Evolutionary conservation across 305 asterid genomes (phyloP), one percentile per base, ranked within the genome.

Genomic region (Vinca major): DNA sequence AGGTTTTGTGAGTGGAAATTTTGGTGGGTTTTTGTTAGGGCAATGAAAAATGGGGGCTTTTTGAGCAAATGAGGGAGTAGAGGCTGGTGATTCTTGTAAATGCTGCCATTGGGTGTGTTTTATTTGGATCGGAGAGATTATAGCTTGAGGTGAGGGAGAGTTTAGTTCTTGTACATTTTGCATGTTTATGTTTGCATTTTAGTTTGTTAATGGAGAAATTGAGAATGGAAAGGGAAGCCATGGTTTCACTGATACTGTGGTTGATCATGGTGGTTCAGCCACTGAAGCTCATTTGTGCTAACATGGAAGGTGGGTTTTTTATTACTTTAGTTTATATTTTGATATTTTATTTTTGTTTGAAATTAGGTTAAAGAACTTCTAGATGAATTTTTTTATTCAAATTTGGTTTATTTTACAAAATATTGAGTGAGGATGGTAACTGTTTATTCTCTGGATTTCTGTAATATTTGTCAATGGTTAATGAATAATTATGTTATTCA

Each of bases 221-320:
- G 82, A 74, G 77, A 84, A 78, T 80, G 89, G 85, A 74, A 65
- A 81, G 82, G 74, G 80, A 79, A 71, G 83, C 69, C 12, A 17
- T 81, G 79, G 72, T 72, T 70, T 63, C 81, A 12, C 33, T 84
- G 76, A 55, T 81, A 72, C 78, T 81, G 71, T 87, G 87, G 89
- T 71, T 92, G 81, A 83, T 90, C 81, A 75, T 86, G 84, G 77
- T 80, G 83, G 67, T 80, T 77, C 79, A 69, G 79, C 85, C 78
- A 40, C 68, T 85, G 69, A 78, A 70, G 68, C 80, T 79, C 74
- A 81, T 87, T 78, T 75, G 41, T 85, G 97, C 96, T 70, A 92
- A 92, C 80, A 80, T 87, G 90, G 97, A 91, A 86, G 96, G 96
- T 89, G 66, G 81, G 63, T n/a, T 71, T 53, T 44, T 54, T 51